phyloP scores from a whole-genome alignment of 768 basidiomycete species.

The Pluteus cervinus region DNA sequence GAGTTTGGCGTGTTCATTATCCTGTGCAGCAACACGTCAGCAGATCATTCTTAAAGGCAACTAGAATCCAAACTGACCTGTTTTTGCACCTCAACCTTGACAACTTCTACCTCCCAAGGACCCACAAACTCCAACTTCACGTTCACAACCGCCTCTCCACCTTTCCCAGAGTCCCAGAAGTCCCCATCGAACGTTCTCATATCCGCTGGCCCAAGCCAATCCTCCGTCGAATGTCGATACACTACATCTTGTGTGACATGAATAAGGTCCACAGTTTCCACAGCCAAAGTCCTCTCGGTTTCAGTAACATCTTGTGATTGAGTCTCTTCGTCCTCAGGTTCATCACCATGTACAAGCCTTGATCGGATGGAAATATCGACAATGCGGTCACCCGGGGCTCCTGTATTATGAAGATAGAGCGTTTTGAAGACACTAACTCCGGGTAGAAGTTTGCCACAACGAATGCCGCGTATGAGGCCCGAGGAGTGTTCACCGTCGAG shows the following conservation, averaged over 20 bases:
- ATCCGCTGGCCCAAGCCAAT: slow-evolving; percentile 45
- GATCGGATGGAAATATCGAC: slow-evolving; percentile 82
- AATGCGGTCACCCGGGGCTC: slow-evolving; percentile 62
- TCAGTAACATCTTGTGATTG: slow-evolving; percentile 36
- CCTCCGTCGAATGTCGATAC: slow-evolving; percentile 40
- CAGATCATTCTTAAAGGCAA: too few relatives aligned
- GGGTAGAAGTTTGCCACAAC: slow-evolving; percentile 57
- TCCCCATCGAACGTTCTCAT: slow-evolving; percentile 46
- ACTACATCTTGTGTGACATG: slow-evolving; percentile 42
- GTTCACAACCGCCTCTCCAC: slow-evolving; percentile 52
- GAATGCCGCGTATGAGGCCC: slow-evolving; percentile 67
- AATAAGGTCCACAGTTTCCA: slow-evolving; percentile 66
- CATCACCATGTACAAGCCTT: slow-evolving; percentile 20
- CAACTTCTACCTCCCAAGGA: slow-evolving; percentile 51
- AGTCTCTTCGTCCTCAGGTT: slow-evolving; percentile 11
- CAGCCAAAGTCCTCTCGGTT: slow-evolving; percentile 54
- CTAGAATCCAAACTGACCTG: slow-evolving; percentile 46
- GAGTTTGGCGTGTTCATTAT: slow-evolving; percentile 39
- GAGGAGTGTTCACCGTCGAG: slow-evolving; percentile 61
- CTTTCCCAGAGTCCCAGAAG: slow-evolving; percentile 43
- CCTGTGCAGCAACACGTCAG: slow-evolving; percentile 27
- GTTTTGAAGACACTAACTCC: slow-evolving; percentile 55
- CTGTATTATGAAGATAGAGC: slow-evolving; percentile 54
- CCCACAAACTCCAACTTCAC: slow-evolving; percentile 48
- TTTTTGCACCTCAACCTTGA: slow-evolving; percentile 37